A percentile compares a stretch with the other conserved stretches of the same genome.
Conservation (phyloP, 2,329 filamentous ascomycete genomes). For the Phoma sp. region DNA sequence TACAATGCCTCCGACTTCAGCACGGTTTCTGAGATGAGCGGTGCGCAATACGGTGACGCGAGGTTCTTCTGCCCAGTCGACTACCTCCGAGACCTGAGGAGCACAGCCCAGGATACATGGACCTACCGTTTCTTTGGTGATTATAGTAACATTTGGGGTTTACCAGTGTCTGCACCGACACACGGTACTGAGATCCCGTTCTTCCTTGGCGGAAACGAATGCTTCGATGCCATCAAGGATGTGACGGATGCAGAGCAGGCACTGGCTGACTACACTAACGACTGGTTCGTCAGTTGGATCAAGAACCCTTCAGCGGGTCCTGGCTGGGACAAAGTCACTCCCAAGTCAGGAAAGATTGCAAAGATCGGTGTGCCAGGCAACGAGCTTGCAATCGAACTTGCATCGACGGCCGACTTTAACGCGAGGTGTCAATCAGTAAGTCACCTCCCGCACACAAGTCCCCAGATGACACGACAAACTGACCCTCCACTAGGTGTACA, state of each 20-base stretch:
- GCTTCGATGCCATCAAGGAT: slow-evolving; percentile 42
- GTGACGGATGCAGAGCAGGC: slow-evolving; percentile 51
- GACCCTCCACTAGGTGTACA: slow-evolving; percentile 20
- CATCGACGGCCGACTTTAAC: slow-evolving; percentile 43
- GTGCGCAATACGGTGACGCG: slow-evolving; percentile 53
- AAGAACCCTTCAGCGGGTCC: slow-evolving; percentile 53
- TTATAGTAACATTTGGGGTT: slow-evolving; percentile 49
- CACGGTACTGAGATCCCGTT: slow-evolving; percentile 55
- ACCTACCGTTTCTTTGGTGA: slow-evolving; percentile 54
- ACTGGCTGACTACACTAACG: slow-evolving; percentile 52
- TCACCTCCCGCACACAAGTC: slow-evolving; percentile 1
- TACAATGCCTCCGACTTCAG: slow-evolving; percentile 48
- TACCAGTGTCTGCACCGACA: slow-evolving; percentile 46
- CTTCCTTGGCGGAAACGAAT: slow-evolving; percentile 56
- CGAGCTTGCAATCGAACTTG: slow-evolving; percentile 39
- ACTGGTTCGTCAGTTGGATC: slow-evolving; percentile 55
- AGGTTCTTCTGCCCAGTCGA: slow-evolving; percentile 53
- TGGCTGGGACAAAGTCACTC: slow-evolving; percentile 49
- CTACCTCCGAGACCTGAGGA: slow-evolving; percentile 50
- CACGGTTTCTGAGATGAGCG: slow-evolving; percentile 52
- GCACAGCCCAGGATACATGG: slow-evolving; percentile 50
- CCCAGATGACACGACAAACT: neutral
- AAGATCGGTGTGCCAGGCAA: slow-evolving; percentile 48
- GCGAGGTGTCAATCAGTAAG: slow-evolving; percentile 39
- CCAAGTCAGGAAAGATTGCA: slow-evolving; percentile 38